Conservation (phyloP, 495 filamentous ascomycete genomes). For the Parmelia sp. region DNA sequence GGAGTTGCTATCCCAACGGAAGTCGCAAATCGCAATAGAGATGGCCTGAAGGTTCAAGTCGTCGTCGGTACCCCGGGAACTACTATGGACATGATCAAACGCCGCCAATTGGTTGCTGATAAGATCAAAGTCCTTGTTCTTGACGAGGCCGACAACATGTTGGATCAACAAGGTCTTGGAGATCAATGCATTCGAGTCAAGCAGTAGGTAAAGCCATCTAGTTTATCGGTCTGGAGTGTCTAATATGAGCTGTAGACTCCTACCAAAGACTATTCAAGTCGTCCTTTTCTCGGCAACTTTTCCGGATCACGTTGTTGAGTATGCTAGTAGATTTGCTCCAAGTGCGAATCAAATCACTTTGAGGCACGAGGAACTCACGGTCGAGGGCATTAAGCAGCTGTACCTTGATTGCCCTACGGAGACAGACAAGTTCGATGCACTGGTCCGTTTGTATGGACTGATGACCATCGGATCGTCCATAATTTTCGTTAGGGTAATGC, state of each 20-base stretch:
- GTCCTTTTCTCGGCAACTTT: constrained; percentile 97
- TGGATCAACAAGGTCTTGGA: constrained; percentile 86
- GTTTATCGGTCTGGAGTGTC: constrained; percentile 8
- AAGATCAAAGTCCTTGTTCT: constrained; percentile 73
- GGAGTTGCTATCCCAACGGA: constrained; percentile 76
- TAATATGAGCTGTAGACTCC: constrained; percentile 41
- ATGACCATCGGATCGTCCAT: constrained; percentile 96
- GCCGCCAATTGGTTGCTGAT: constrained; percentile 56
- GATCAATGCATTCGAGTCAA: constrained; percentile 92
- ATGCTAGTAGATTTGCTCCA: constrained; percentile 73
- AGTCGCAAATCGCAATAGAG: constrained; percentile 47
- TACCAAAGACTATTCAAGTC: constrained; percentile 68
- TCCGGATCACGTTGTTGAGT: constrained; percentile 72
- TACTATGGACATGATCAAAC: constrained; percentile 75
- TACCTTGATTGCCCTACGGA: constrained; percentile 85
- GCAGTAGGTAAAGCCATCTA: constrained; percentile 47
- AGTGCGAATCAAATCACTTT: constrained; percentile 83
- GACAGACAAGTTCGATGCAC: constrained; percentile 74
- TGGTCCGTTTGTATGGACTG: constrained; percentile 87
- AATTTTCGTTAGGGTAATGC: constrained; percentile 84
- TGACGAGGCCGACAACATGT: constrained; percentile 95
- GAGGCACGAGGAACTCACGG: constrained; percentile 82
- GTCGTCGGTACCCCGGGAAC: constrained; percentile 94
- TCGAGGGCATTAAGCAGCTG: constrained; percentile 94
- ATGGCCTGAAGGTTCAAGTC: constrained; percentile 60